A percentile compares a stretch with the other conserved stretches of the same genome.
Conservation (phyloP, 306 rosid genomes). For the Datisca glomerata region DNA sequence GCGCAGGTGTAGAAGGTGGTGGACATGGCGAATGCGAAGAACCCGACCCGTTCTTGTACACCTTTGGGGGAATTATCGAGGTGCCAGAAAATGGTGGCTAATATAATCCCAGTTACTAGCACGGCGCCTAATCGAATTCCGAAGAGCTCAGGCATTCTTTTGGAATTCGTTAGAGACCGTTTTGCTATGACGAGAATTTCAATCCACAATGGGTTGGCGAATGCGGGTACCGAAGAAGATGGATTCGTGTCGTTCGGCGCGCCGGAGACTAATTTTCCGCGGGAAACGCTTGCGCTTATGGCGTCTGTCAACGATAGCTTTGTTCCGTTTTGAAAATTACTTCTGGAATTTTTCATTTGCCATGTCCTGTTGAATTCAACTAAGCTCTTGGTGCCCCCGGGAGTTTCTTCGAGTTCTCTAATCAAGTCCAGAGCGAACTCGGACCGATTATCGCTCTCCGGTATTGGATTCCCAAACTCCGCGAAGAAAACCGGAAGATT, state of each 20-base stretch:
- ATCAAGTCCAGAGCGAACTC: constrained; percentile 78
- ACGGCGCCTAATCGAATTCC: constrained; percentile 78
- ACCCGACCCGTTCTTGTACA: constrained; percentile 58
- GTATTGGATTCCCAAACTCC: constrained; percentile 70
- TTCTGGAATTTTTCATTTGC: constrained; percentile 22
- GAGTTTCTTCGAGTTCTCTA: constrained; percentile 61
- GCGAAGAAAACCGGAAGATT: constrained; percentile 38
- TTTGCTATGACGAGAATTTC: constrained; percentile 55
- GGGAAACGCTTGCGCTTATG: constrained; percentile 58
- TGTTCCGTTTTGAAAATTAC: background rate
- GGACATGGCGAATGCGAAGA: constrained; percentile 92
- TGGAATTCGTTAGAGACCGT: constrained; percentile 54
- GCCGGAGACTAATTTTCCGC: constrained; percentile 74
- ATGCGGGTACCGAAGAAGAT: constrained; percentile 37
- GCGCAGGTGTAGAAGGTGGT: constrained; percentile 91
- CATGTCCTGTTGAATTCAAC: constrained; percentile 71
- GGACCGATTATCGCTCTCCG: constrained; percentile 63
- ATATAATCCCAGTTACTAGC: constrained; percentile 49
- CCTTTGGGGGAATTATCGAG: constrained; percentile 77
- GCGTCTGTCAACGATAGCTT: constrained; percentile 59
- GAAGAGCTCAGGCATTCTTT: constrained; percentile 68
- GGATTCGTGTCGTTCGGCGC: constrained; percentile 29
- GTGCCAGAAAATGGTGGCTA: constrained; percentile 64
- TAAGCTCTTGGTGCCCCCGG: constrained; percentile 43
- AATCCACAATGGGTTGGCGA: constrained; percentile 70